These are phyloP conservation scores for Amylostereum areolatum DNA, from an alignment of 1,284 basidiomycete genomes.

Conservation along the genomic window DNA sequence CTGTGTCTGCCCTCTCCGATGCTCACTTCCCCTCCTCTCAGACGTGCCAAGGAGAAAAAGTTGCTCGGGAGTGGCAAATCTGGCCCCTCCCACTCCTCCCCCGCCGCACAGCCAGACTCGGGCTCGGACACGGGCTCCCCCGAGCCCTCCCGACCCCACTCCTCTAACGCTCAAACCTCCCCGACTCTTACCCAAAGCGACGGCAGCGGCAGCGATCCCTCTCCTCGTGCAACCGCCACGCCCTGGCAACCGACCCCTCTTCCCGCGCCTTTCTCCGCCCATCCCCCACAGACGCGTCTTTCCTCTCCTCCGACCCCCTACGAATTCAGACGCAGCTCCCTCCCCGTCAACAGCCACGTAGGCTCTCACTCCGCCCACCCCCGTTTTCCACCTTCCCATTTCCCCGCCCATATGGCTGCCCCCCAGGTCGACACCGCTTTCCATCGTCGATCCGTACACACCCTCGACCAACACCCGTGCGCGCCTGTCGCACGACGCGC, in stretches of 20 bases:
- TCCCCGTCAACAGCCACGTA: not conserved
- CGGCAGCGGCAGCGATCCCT: not conserved
- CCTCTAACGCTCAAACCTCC: not conserved
- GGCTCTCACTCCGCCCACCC: not conserved
- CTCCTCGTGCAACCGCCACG: not conserved
- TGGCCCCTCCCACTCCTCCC: not conserved
- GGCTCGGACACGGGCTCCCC: not conserved
- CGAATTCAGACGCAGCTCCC: conserved; percentile 4
- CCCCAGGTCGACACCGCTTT: not conserved
- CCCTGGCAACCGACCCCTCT: not conserved
- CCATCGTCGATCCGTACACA: conserved; percentile 11
- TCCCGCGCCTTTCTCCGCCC: not conserved
- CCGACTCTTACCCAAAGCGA: not conserved
- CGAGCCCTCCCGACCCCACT: not conserved
- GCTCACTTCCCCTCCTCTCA: conserved; percentile 21
- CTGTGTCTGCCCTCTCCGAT: conserved; percentile 4
- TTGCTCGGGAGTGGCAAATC: conserved; percentile 23
- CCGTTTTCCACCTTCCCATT: conserved; percentile 6
- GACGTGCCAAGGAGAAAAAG: conserved; percentile 80
- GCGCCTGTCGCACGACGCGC: conserved; percentile 4
- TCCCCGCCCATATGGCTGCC: conserved; percentile 1
- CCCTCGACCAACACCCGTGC: conserved; percentile 9
- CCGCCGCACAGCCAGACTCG: not conserved
- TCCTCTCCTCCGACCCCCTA: not conserved
- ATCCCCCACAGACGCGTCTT: not conserved